phyloP scores from a whole-genome alignment of 2,329 filamentous ascomycete species.

The Fusarium sp. region DNA sequence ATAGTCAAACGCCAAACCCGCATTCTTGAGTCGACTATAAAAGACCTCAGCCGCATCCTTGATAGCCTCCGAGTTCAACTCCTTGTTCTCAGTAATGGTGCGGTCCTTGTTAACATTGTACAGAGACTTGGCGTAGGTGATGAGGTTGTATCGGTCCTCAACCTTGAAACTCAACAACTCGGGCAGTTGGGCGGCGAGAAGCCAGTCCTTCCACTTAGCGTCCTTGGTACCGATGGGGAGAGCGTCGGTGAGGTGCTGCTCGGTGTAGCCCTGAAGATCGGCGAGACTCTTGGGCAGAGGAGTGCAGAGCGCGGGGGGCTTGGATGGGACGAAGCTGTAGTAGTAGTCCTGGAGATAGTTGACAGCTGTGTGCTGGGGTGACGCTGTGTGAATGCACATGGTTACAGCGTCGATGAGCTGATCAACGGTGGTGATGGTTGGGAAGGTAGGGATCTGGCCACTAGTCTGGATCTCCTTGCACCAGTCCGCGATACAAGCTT shows the following conservation, averaged over 20 bases:
- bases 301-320: slow-evolving; percentile 23
- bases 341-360: slow-evolving; percentile 34
- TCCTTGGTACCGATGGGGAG: slow-evolving; percentile 23
- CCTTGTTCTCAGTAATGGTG: neutral
- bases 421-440: slow-evolving; percentile 22
- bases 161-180: slow-evolving; percentile 32
- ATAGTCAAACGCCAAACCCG: neutral
- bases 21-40: slow-evolving; percentile 5
- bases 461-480: slow-evolving; percentile 21
- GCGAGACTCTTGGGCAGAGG: slow-evolving; percentile 5
- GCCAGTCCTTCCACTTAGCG: slow-evolving; percentile 32
- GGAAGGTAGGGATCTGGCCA: slow-evolving; percentile 14
- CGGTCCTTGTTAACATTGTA: slow-evolving; percentile 23
- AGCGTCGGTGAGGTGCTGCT: slow-evolving; percentile 18
- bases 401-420: slow-evolving; percentile 30
- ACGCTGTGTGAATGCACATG: slow-evolving; percentile 33
- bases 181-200: slow-evolving; percentile 10
- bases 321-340: slow-evolving; percentile 29
- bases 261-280: slow-evolving; percentile 4
- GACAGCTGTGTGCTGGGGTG: slow-evolving; percentile 25
- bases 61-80: neutral
- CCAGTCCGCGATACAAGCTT: slow-evolving; percentile 1
- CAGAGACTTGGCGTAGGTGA: slow-evolving; percentile 25
- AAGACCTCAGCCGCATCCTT: slow-evolving; percentile 1
- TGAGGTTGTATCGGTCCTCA: slow-evolving; percentile 15